Evolutionary conservation across 441 rosid genomes (phyloP).

Genomic region (Mallotus repandus): DNA sequence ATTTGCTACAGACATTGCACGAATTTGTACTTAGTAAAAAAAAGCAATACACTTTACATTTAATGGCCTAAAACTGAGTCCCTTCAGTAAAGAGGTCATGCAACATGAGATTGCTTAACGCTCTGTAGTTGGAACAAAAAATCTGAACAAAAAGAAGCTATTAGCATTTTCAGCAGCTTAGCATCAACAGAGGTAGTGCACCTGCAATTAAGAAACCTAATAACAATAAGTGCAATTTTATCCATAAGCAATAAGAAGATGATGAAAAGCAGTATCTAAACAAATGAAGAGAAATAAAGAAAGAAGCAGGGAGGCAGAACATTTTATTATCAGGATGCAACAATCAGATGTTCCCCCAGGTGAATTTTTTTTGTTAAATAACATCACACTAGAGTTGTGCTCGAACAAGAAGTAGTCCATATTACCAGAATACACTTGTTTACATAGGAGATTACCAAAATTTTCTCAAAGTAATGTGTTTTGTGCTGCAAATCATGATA

Average conservation of each 20-base stretch:
- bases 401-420: neutral
- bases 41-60: constrained; percentile 6
- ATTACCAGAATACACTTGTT: neutral
- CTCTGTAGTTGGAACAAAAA: neutral
- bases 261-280: neutral
- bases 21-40: too few species aligned
- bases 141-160: constrained; percentile 3
- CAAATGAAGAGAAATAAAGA: neutral
- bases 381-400: neutral
- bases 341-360: neutral
- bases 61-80: neutral
- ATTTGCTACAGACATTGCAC: too few species aligned
- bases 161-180: neutral
- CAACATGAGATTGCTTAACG: constrained; percentile 10
- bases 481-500: neutral
- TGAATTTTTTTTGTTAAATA: neutral
- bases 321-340: neutral
- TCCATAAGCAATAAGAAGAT: neutral
- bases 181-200: neutral
- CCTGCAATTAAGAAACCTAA: too few species aligned
- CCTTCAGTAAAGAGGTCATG: neutral
- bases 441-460: neutral
- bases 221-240: neutral
- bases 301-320: neutral
- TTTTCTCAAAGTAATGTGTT: neutral